phyloP scores from a whole-genome alignment of 805 yeast genomes.

The Blastobotrys terrestris region DNA sequence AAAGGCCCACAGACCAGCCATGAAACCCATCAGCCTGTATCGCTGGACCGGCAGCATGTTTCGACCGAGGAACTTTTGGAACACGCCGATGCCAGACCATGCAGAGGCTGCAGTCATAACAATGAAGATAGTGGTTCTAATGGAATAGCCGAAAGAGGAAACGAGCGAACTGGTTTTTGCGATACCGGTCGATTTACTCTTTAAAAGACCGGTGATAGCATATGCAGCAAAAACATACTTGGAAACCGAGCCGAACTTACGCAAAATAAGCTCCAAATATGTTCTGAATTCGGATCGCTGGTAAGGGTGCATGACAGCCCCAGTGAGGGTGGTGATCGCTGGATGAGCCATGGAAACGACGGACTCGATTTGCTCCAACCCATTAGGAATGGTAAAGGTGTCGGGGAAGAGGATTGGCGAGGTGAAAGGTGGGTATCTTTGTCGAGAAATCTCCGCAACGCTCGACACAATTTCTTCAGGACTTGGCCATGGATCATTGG shows the following conservation, averaged over 20 bases:
- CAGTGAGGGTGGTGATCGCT: conserved; percentile 25
- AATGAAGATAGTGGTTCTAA: conserved; percentile 30
- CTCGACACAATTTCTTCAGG: conserved; percentile 27
- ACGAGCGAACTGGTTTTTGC: conserved; percentile 8
- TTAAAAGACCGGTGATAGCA: conserved; percentile 17
- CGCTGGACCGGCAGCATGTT: conserved; percentile 28
- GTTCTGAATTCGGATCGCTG: conserved; percentile 22
- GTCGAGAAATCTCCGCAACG: conserved; percentile 27
- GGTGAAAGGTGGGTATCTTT: conserved; percentile 29
- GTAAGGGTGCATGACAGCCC: conserved; percentile 30
- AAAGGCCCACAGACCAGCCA: conserved; percentile 38
- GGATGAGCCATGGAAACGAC: conserved; percentile 30
- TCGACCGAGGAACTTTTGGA: conserved; percentile 30
- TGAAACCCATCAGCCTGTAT: conserved; percentile 35
- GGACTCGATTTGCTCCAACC: conserved; percentile 18
- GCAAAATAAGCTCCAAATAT: conserved; percentile 21
- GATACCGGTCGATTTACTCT: conserved; percentile 3
- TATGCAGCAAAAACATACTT: conserved; percentile 29
- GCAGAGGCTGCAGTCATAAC: conserved; percentile 33
- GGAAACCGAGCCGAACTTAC: conserved; percentile 22
- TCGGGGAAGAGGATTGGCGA: conserved; percentile 27
- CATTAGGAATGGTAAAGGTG: conserved; percentile 14
- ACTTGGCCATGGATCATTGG: conserved; percentile 29
- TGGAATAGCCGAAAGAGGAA: conserved; percentile 20
- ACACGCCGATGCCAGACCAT: conserved; percentile 35